Percentiles rank a stretch among this genome's conserved stretches.
phyloP scores from a whole-genome alignment of 1,284 basidiomycete species.

The Cutaneotrichosporon sp. region DNA sequence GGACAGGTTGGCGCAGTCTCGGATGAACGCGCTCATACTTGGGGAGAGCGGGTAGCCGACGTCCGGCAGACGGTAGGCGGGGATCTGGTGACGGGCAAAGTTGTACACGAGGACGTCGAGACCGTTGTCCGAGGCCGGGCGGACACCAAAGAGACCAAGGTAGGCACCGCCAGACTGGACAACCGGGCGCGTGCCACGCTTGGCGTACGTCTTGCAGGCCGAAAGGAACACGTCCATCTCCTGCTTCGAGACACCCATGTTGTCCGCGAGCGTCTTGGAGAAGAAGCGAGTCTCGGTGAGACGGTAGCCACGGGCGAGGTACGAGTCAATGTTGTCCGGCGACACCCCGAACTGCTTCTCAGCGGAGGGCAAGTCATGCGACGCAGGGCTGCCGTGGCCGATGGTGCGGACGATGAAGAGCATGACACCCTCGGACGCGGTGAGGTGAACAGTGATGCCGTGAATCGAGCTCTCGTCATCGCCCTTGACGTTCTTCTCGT shows the following conservation, averaged over 20 bases:
- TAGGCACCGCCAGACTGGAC: slow-evolving; percentile 58
- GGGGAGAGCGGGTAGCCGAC: slow-evolving; percentile 53
- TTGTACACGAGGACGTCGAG: slow-evolving; percentile 58
- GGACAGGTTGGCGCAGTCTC: slow-evolving; percentile 51
- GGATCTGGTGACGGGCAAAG: slow-evolving; percentile 59
- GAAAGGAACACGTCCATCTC: slow-evolving; percentile 58
- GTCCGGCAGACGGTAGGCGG: slow-evolving; percentile 58
- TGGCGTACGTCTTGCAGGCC: slow-evolving; percentile 58
- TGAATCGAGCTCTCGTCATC: slow-evolving; percentile 51
- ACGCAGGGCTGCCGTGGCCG: slow-evolving; percentile 37
- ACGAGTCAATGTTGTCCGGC: slow-evolving; percentile 53
- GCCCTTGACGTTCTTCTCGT: slow-evolving; percentile 30
- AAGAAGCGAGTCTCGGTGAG: slow-evolving; percentile 58
- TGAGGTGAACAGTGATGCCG: slow-evolving; percentile 49
- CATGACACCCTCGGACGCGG: slow-evolving; percentile 55
- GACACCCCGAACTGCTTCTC: slow-evolving; percentile 30
- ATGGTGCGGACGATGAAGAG: slow-evolving; percentile 58
- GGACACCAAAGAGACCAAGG: slow-evolving; percentile 57
- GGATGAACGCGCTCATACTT: slow-evolving; percentile 54
- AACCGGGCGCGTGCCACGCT: slow-evolving; percentile 56
- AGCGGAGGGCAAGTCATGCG: slow-evolving; percentile 34
- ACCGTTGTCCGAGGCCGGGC: slow-evolving; percentile 50
- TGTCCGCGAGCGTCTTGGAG: slow-evolving; percentile 55
- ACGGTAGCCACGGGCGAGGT: slow-evolving; percentile 57
- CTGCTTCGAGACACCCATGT: slow-evolving; percentile 54